phyloP scores from a whole-genome alignment of 345 rosid genomes.

The Heritiera fomes region DNA sequence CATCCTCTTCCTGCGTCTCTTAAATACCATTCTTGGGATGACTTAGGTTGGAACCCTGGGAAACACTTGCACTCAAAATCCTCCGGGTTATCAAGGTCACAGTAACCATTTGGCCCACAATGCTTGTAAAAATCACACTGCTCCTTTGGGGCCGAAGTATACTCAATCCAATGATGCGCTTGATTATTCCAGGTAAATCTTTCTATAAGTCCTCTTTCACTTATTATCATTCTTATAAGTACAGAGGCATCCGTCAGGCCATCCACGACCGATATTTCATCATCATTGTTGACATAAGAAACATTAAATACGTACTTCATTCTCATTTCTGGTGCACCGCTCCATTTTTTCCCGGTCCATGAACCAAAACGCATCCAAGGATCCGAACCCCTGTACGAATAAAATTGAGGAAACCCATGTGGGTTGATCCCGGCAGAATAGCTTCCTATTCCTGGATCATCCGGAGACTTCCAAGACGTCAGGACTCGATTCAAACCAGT shows the following conservation, averaged over 20 bases:
- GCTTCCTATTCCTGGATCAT: slow-evolving; percentile 55
- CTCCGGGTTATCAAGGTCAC: slow-evolving; percentile 34
- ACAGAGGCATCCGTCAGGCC: slow-evolving; percentile 31
- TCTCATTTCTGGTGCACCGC: slow-evolving; percentile 65
- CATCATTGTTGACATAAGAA: slow-evolving; percentile 26
- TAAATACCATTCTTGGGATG: slow-evolving; percentile 43
- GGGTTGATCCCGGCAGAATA: slow-evolving; percentile 41
- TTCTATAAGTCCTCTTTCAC: slow-evolving; percentile 48
- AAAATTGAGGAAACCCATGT: slow-evolving; percentile 49
- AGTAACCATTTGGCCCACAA: slow-evolving; percentile 58
- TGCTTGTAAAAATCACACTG: slow-evolving; percentile 55
- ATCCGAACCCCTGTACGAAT: slow-evolving; percentile 36
- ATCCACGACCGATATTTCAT: slow-evolving; percentile 43
- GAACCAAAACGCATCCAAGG: slow-evolving; percentile 55
- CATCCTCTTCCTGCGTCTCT: slow-evolving; percentile 59
- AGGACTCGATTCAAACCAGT: slow-evolving; percentile 37
- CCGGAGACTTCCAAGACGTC: slow-evolving; percentile 52
- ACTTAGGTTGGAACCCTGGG: slow-evolving; percentile 67
- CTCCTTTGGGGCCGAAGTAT: slow-evolving; percentile 57
- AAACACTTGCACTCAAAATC: slow-evolving; percentile 54
- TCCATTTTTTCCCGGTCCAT: slow-evolving; percentile 68
- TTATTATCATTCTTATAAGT: slow-evolving; percentile 50
- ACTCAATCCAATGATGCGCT: slow-evolving; percentile 44
- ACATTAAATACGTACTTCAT: slow-evolving; percentile 33
- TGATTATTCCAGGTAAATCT: slow-evolving; percentile 51